phyloP scores from a whole-genome alignment of 73 alveolate species.

The Paramecium caudatum region DNA sequence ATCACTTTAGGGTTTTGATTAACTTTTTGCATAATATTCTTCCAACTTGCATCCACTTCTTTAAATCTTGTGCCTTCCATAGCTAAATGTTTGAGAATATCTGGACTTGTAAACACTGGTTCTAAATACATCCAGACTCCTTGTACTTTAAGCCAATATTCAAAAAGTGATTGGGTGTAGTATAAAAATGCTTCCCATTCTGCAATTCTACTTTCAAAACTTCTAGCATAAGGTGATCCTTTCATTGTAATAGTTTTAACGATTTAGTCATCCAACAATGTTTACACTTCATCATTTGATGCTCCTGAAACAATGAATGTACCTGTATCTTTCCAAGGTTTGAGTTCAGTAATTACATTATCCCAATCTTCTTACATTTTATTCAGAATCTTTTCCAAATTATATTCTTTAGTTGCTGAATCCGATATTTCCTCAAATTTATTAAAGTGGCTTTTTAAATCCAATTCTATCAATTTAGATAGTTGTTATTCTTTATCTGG shows the following conservation, averaged over 20 bases:
- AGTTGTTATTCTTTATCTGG: constrained; percentile 67
- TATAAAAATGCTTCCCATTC: constrained; percentile 97
- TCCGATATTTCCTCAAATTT: constrained; percentile 87
- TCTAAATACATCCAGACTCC: constrained; percentile 96
- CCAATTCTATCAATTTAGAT: constrained; percentile 73
- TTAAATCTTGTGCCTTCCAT: constrained; percentile 94
- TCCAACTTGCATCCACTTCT: constrained; percentile 97
- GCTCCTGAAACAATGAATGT: constrained; percentile 88
- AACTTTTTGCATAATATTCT: constrained; percentile 91
- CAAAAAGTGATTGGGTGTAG: constrained; percentile 87
- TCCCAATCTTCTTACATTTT: constrained; percentile 93
- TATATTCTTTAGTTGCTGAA: constrained; percentile 90
- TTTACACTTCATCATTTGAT: constrained; percentile 86
- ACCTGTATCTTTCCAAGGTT: constrained; percentile 84
- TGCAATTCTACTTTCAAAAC: constrained; percentile 88
- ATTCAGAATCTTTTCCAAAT: constrained; percentile 84
- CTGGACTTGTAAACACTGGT: constrained; percentile 98
- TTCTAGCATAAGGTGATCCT: constrained; percentile 90
- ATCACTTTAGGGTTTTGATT: constrained; percentile 89
- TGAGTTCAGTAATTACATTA: constrained; percentile 83
- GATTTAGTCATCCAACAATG: constrained; percentile 90
- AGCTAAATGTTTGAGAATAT: constrained; percentile 96
- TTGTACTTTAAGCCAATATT: constrained; percentile 96
- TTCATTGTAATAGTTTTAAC: constrained; percentile 88
- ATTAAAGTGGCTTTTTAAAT: constrained; percentile 73